A percentile compares a stretch with the other conserved stretches of the same genome.
phyloP scores from a whole-genome alignment of 768 basidiomycete genomes.

The Scleroderma bovista region DNA sequence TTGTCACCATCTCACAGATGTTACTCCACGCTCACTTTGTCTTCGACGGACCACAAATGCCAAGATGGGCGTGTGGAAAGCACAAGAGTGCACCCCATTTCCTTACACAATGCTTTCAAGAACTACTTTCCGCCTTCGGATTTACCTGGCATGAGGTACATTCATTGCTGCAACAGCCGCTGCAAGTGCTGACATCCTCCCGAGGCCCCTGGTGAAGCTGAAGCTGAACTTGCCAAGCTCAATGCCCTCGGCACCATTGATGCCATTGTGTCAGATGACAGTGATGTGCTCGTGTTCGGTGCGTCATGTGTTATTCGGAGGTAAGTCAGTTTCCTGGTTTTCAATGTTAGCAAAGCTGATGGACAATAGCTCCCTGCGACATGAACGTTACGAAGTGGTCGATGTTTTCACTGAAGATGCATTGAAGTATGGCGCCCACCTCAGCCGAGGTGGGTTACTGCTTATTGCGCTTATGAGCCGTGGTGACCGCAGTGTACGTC shows the following conservation, averaged over 20 bases:
- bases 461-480: conserved; percentile 1
- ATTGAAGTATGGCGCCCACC: background rate
- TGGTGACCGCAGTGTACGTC: conserved; percentile 1
- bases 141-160: conserved; percentile 28
- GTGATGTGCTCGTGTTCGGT: conserved; percentile 3
- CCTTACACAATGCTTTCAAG: conserved; percentile 11
- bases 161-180: background rate
- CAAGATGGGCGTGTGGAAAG: conserved; percentile 36
- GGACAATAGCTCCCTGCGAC: background rate
- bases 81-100: conserved; percentile 24
- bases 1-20: background rate
- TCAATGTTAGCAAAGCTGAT: background rate
- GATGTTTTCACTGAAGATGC: background rate
- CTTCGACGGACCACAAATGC: conserved; percentile 45
- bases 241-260: background rate
- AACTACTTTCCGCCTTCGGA: conserved; percentile 8
- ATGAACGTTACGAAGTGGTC: background rate
- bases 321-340: background rate
- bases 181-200: background rate
- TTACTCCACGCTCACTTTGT: conserved; percentile 27
- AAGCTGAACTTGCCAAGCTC: background rate
- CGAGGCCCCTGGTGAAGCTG: conserved; percentile 5
- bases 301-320: background rate
- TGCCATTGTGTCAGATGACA: background rate
- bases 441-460: background rate